Evolutionary conservation across 2,329 filamentous ascomycete genomes (phyloP).

Genomic region (Xylaria digitata): DNA sequence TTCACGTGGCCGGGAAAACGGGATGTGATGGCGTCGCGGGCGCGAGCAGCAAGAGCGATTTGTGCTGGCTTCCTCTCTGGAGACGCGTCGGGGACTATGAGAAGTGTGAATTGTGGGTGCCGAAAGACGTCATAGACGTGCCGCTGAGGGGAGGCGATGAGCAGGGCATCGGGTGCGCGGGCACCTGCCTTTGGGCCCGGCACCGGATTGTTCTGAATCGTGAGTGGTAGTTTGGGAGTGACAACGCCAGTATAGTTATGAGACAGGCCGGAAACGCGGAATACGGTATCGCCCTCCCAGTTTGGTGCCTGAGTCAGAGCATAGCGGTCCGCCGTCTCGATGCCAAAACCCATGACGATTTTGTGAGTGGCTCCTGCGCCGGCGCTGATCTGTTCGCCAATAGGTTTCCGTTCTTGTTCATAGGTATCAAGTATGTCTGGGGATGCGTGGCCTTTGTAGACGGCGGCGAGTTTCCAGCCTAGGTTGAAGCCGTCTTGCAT

Average conservation of each 20-base stretch:
- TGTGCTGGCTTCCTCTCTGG: constrained; percentile 7
- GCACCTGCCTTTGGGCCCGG: background rate
- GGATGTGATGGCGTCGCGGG: background rate
- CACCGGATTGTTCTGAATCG: constrained; percentile 1
- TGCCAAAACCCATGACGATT: constrained; percentile 18
- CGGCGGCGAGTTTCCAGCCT: constrained; percentile 58
- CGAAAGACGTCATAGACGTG: constrained; percentile 11
- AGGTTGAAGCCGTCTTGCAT: constrained; percentile 73
- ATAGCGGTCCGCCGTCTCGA: constrained; percentile 6
- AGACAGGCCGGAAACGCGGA: constrained; percentile 4
- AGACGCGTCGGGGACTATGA: constrained; percentile 1
- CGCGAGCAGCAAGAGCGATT: background rate
- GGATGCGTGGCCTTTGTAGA: constrained; percentile 2
- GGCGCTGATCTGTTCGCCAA: constrained; percentile 20
- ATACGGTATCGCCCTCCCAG: constrained; percentile 6
- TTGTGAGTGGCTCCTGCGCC: constrained; percentile 15
- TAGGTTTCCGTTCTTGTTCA: constrained; percentile 22
- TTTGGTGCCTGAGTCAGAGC: background rate
- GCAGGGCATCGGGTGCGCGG: constrained; percentile 6
- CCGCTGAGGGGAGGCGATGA: constrained; percentile 3
- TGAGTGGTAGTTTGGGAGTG: background rate
- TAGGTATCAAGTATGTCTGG: constrained; percentile 26
- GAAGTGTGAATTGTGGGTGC: constrained; percentile 4
- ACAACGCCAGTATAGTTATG: constrained; percentile 10
- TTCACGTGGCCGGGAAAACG: background rate